Base-by-base conservation (phyloP, 192 early-diverging fungal species). In the Gamsiella multidivaricata region DNA sequence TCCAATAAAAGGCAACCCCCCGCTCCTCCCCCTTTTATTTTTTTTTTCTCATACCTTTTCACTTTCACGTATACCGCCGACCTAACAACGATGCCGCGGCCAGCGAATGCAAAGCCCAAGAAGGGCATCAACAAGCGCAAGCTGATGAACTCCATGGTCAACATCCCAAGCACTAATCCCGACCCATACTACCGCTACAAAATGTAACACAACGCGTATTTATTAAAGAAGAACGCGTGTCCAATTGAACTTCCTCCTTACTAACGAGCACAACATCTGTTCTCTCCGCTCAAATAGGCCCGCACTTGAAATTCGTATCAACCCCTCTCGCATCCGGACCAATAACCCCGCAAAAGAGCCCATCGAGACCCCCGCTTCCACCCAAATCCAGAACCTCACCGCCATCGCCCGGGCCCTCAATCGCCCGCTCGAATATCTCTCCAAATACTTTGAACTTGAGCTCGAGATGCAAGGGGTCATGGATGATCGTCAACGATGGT, bases 81-180 rank as follows among this genome's bases (percentile, higher is more conserved):
- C 22, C 10, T 49, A 45, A 20, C 10, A 29, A 33, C 36, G 11
- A 76, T 76, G 73, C 46, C 65, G 3, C 73, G 65, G 29, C 65
- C 73, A 61, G 34, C 63, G 7, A 42, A 55, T 49, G 25, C 65
- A 9, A 45, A 43, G 43, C 58, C 65, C 36, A 78, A 78, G 26
- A 78, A 78, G 66, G 74, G 72, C 41, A 41, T 75, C 50, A 69
- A 78, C 54, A 68, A 69, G 41, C 74, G 74, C 60, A 69, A 69
- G 39, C 74, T 78, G 25, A 78, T 78, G 74, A 78, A 78, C 66
- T 78, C 74, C 39, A 78, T 78, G 74, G 74, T 78, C 66, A 78
- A 78, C 66, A 78, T 78, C 37, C 74, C 74, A 23, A 69, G 65
- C 61, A 78, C 74, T 9, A 78, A 78, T 49, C 74, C 74, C 1